These are phyloP conservation scores for Hondaea fermentalgiana DNA, from an alignment of 108 stramenopile species.

Conservation along the genomic window DNA sequence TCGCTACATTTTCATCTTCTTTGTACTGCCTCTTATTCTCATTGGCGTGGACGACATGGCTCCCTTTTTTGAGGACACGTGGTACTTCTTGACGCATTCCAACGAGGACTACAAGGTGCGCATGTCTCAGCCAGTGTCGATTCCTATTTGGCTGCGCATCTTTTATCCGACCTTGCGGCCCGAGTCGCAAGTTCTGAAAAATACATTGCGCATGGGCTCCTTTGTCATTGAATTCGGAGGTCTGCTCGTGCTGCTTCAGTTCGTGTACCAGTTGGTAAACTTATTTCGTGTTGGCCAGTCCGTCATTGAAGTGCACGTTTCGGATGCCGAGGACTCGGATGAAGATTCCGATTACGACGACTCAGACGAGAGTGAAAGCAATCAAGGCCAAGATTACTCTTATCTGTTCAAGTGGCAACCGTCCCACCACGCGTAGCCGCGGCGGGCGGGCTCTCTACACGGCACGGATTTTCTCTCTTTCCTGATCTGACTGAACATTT, in stretches of 20 bases:
- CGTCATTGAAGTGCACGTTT: not conserved
- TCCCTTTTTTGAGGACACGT: not conserved
- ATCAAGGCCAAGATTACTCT: not conserved
- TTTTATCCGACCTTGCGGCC: not conserved
- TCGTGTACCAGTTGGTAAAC: not conserved
- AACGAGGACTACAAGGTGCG: not conserved
- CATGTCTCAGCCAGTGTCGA: not conserved
- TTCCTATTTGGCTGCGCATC: not conserved
- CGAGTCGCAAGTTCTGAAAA: not conserved
- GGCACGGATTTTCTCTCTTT: no score
- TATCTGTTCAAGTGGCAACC: slow-evolving; percentile 15
- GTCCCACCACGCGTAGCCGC: not conserved
- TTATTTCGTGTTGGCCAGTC: not conserved
- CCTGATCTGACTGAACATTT: no score
- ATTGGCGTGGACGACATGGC: not conserved
- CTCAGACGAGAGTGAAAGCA: not conserved
- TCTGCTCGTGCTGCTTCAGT: not conserved
- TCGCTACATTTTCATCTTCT: not conserved
- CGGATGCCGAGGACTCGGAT: not conserved
- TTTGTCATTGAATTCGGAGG: not conserved
- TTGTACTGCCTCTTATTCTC: not conserved
- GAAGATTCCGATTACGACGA: not conserved
- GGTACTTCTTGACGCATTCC: not conserved
- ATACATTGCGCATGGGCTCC: not conserved
- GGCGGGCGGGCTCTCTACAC: no score